phyloP scores from a whole-genome alignment of 306 rosid genomes.

The Argentina anserina region DNA sequence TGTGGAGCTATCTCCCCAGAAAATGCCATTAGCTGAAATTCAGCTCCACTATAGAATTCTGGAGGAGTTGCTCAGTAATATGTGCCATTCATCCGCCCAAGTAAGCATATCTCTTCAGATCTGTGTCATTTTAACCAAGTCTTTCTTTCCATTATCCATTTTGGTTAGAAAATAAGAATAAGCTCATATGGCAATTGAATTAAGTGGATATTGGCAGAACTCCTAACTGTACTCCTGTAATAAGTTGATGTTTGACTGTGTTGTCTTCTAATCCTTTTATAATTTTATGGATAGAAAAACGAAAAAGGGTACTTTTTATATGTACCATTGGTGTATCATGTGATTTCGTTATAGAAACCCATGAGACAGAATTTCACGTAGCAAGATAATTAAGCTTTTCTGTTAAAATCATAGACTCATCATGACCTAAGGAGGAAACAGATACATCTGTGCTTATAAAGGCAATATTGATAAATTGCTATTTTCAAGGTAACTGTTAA shows the following conservation, averaged over 20 bases:
- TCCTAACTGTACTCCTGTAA: neutral
- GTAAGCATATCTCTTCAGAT: conserved; percentile 46
- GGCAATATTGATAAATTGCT: neutral
- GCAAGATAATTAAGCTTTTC: neutral
- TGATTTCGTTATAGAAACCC: neutral
- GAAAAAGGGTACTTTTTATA: neutral
- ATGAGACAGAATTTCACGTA: neutral
- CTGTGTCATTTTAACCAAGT: conserved; percentile 16
- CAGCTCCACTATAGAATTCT: conserved; percentile 74
- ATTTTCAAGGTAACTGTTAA: neutral
- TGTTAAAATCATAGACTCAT: neutral
- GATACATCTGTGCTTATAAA: neutral
- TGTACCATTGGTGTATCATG: neutral
- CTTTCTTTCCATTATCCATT: neutral
- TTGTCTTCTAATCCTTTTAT: neutral
- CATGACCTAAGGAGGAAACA: neutral
- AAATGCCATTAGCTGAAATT: conserved; percentile 72
- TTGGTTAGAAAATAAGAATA: neutral
- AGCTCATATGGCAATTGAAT: neutral
- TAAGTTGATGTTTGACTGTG: neutral
- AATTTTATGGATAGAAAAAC: neutral
- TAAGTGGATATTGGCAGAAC: conserved; percentile 5
- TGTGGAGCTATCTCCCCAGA: conserved; percentile 82
- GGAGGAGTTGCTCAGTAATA: conserved; percentile 78
- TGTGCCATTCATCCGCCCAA: conserved; percentile 98